These are phyloP conservation scores for Helianthus tuberosus DNA, from an alignment of 129 eudicot genomes.

Conservation along the genomic window DNA sequence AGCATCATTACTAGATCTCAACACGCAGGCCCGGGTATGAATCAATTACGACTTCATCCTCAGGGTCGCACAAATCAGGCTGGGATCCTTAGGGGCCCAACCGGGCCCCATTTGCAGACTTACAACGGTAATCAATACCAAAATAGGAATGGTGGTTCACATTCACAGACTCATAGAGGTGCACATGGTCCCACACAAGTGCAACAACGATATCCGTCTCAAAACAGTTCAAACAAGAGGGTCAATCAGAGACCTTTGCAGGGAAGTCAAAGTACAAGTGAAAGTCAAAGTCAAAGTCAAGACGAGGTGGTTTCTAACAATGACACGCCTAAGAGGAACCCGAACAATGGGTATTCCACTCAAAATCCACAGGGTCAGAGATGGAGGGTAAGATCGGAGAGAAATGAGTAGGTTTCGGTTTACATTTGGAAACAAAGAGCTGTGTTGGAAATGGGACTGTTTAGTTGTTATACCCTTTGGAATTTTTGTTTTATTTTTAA, in stretches of 20 bases:
- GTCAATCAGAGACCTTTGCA: slow-evolving; percentile 26
- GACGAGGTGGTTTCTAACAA: slow-evolving; percentile 6
- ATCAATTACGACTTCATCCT: slow-evolving; percentile 24
- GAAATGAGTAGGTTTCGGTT: slow-evolving; percentile 19
- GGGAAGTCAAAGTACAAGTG: slow-evolving; percentile 20
- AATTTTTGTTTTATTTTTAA: neutral
- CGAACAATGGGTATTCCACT: slow-evolving; percentile 7
- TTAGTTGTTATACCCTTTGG: slow-evolving; percentile 9
- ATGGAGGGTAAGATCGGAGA: slow-evolving; percentile 62
- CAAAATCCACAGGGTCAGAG: slow-evolving; percentile 36
- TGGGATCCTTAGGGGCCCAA: slow-evolving; percentile 15
- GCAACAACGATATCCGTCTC: slow-evolving; percentile 31
- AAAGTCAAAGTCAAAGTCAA: slow-evolving; percentile 24
- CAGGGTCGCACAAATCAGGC: slow-evolving; percentile 25
- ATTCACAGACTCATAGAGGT: slow-evolving; percentile 31
- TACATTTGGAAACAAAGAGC: slow-evolving; percentile 13
- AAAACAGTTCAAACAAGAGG: slow-evolving; percentile 36
- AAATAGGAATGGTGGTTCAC: slow-evolving; percentile 28
- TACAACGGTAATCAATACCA: slow-evolving; percentile 12
- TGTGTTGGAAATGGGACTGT: slow-evolving; percentile 3
- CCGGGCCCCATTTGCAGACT: slow-evolving; percentile 21
- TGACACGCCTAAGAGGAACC: slow-evolving; percentile 9
- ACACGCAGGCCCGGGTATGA: slow-evolving; percentile 27
- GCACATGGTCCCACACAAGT: slow-evolving; percentile 28
- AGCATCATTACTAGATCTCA: slow-evolving; percentile 41